Conservation (phyloP, 2,329 filamentous ascomycete species). For the Colletotrichum plurivorum region DNA sequence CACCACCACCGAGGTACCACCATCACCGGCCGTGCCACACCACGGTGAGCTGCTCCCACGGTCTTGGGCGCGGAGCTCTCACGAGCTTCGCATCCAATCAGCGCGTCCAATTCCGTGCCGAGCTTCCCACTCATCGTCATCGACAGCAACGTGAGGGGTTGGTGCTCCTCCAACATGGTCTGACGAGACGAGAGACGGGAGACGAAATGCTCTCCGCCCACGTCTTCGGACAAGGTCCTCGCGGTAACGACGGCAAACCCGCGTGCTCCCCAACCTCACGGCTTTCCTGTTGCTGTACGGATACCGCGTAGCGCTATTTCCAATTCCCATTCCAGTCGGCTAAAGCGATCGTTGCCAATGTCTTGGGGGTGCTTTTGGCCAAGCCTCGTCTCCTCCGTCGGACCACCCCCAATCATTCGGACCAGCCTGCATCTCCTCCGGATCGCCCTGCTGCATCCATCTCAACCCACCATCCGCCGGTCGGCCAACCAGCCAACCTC, state of each 20-base stretch:
- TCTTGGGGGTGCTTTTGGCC: background rate
- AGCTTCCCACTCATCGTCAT: constrained; percentile 31
- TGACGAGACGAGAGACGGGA: background rate
- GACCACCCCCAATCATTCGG: constrained; percentile 10
- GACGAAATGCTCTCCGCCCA: background rate
- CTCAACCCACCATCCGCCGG: constrained; percentile 11
- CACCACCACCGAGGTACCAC: too few species aligned
- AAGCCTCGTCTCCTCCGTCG: constrained; percentile 13
- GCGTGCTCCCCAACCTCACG: background rate
- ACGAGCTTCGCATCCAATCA: constrained; percentile 34
- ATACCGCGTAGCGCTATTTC: background rate
- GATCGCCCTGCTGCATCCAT: constrained; percentile 24
- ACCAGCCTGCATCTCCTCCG: constrained; percentile 11
- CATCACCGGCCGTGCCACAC: constrained; percentile 10
- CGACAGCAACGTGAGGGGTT: constrained; percentile 24
- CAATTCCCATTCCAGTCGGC: constrained; percentile 2
- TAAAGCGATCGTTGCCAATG: constrained; percentile 3
- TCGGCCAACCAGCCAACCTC: constrained; percentile 18
- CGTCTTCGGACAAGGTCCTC: background rate
- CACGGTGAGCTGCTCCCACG: constrained; percentile 32
- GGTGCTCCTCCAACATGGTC: constrained; percentile 13
- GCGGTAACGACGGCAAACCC: constrained; percentile 17
- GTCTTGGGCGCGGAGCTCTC: constrained; percentile 31
- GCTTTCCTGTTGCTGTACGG: background rate
- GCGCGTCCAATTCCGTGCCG: constrained; percentile 25